Base-by-base conservation (phyloP, 371 early-diverging fungal genomes). In the Mortierella sp. region DNA sequence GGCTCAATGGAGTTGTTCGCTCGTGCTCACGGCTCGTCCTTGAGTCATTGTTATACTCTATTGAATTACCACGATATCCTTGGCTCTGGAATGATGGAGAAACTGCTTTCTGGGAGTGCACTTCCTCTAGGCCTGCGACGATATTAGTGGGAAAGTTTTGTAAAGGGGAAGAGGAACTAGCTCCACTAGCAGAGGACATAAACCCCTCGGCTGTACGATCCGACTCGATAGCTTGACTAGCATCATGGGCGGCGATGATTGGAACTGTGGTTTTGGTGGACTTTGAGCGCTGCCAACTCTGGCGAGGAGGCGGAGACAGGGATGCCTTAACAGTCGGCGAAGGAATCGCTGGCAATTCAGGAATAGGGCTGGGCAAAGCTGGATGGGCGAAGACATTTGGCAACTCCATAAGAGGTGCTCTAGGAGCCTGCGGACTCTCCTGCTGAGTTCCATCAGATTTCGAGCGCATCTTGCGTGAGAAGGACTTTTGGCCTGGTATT, bases 251-350 rank as follows among this genome's bases (percentile, higher is more conserved):
- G 2, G 62, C 35, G 1, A 72, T 22, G 22, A 61, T 40, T 10
- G 37, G 13, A 5, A 22, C 40, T 9, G 43, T 0, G 19, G 51
- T 47, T 34, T 62, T 73, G 67, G 51, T 63, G 3, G 66, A 63
- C 59, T 73, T 73, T 49, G 73, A 62, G 8, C 67, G 73, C 3
- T 49, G 32, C 72, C 72, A 72, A 28, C 72, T 72, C 61, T 73
- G 73, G 17, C 73, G 73, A 23, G 73, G 73, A 3, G 73, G 73
- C 8, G 73, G 73, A 22, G 67, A 57, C 15, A 73, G 47, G 19
- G 73, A 73, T 10, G 73, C 62, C 49, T 67, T 73, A 23, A 57
- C 43, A 19, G 61, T 60, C 23, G 37, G n/a, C 40, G 62, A 45
- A 22, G 63, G 57, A 9, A 34, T 13, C 8, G n/a, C 49, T 8